A percentile compares a stretch with the other conserved stretches of the same genome.
Evolutionary conservation across 768 basidiomycete species (phyloP).

Genomic region (Kwoniella sp.): DNA sequence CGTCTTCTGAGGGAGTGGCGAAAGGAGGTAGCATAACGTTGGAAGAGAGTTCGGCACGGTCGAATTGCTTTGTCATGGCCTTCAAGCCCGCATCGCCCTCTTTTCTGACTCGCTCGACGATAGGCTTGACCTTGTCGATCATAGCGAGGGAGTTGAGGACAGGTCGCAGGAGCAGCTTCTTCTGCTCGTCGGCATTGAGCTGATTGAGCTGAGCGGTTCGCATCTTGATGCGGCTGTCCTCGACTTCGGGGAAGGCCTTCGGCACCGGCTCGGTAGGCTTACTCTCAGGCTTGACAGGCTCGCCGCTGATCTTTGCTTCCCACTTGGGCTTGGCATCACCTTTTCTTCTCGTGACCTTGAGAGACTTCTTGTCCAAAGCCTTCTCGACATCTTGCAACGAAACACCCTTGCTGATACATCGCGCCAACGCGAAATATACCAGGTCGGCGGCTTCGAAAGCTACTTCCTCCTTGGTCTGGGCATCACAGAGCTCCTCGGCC

Average conservation of each 20-base stretch:
- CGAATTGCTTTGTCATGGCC: constrained; percentile 89
- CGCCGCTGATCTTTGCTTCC: constrained; percentile 60
- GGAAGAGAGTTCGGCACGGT: constrained; percentile 71
- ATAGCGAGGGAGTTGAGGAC: constrained; percentile 83
- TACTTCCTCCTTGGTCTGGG: constrained; percentile 72
- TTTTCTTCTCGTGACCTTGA: constrained; percentile 78
- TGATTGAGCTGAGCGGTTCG: constrained; percentile 67
- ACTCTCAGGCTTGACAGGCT: constrained; percentile 35
- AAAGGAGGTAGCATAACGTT: constrained; percentile 81
- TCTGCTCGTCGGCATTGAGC: constrained; percentile 62
- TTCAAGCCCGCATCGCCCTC: constrained; percentile 85
- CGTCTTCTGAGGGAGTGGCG: constrained; percentile 61
- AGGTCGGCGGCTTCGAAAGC: constrained; percentile 96
- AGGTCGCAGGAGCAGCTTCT: constrained; percentile 77
- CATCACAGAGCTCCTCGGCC: constrained; percentile 88
- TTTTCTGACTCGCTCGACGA: constrained; percentile 80
- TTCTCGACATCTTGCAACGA: constrained; percentile 77
- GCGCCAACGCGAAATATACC: constrained; percentile 84
- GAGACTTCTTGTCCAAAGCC: constrained; percentile 80
- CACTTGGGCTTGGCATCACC: constrained; percentile 88
- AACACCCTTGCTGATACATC: constrained; percentile 82
- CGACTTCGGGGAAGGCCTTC: constrained; percentile 43
- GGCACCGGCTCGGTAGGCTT: constrained; percentile 53
- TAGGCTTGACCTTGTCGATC: constrained; percentile 91
- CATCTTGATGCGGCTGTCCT: constrained; percentile 67